Percentiles rank a stretch among this genome's conserved stretches.
Conservation (phyloP, 768 basidiomycete species). For the Suillus hirtellus region DNA sequence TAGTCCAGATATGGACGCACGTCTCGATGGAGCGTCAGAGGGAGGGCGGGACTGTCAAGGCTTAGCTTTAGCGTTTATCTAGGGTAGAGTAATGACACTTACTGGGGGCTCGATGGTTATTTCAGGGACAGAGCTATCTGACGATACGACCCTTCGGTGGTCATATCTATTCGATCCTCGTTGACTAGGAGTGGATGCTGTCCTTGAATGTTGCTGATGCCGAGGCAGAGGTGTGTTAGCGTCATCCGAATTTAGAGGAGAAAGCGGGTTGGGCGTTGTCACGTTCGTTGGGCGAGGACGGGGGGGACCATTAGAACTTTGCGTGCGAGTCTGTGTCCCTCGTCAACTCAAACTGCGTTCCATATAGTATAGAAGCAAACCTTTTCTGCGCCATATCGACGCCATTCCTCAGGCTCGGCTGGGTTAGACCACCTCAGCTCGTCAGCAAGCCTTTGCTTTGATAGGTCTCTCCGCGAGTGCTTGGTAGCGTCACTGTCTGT, state of each 20-base stretch:
- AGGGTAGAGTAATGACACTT: conserved; percentile 12
- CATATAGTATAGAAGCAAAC: conserved; percentile 16
- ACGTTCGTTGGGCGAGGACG: conserved; percentile 22
- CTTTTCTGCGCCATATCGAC: conserved; percentile 22
- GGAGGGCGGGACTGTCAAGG: conserved; percentile 30
- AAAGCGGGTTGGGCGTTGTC: conserved; percentile 28
- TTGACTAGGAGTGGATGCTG: conserved; percentile 16
- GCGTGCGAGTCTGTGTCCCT: conserved; percentile 21
- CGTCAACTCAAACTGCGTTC: not conserved
- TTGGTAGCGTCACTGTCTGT: conserved; percentile 21
- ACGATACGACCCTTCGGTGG: conserved; percentile 29
- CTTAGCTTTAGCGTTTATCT: not conserved
- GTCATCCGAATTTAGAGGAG: conserved; percentile 23
- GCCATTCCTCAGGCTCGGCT: conserved; percentile 32
- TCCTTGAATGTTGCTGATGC: conserved; percentile 26
- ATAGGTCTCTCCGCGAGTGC: conserved; percentile 15
- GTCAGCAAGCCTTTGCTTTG: conserved; percentile 35
- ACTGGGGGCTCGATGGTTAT: conserved; percentile 34
- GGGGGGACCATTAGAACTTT: conserved; percentile 15
- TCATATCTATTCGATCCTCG: conserved; percentile 11
- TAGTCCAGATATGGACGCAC: conserved; percentile 18
- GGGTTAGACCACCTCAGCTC: conserved; percentile 38
- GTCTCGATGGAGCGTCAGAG: conserved; percentile 35
- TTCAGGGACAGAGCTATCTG: conserved; percentile 37
- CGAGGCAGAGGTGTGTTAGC: conserved; percentile 18